phyloP scores from a whole-genome alignment of 2,329 filamentous ascomycete genomes.

The Fusarium beomiforme region DNA sequence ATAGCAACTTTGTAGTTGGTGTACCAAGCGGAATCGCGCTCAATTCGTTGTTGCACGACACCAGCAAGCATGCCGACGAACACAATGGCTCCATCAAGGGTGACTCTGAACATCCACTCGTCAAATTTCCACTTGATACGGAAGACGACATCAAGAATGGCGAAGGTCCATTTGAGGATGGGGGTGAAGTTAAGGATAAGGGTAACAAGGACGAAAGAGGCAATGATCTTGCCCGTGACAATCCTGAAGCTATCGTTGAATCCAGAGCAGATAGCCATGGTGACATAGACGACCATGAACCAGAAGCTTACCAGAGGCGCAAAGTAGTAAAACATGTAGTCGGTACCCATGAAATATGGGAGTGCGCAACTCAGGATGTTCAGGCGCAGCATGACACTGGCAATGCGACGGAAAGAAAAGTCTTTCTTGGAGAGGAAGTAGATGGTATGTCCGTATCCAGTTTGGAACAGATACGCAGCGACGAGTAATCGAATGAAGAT shows the following conservation, averaged over 20 bases:
- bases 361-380: slow-evolving; percentile 66
- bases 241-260: slow-evolving; percentile 55
- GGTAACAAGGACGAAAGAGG: slow-evolving; percentile 54
- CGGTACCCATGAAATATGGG: slow-evolving; percentile 65
- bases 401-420: slow-evolving; percentile 64
- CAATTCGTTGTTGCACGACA: slow-evolving; percentile 38
- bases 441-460: slow-evolving; percentile 68
- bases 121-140: slow-evolving; percentile 59
- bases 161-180: slow-evolving; percentile 33
- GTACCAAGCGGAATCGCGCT: slow-evolving; percentile 28
- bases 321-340: slow-evolving; percentile 65
- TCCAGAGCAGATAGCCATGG: slow-evolving; percentile 54
- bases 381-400: slow-evolving; percentile 63
- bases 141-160: slow-evolving; percentile 52
- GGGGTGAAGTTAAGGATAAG: slow-evolving; percentile 25
- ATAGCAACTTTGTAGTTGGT: slow-evolving; percentile 36
- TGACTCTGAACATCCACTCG: slow-evolving; percentile 61
- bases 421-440: slow-evolving; percentile 67
- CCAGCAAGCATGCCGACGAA: slow-evolving; percentile 64
- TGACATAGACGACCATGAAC: slow-evolving; percentile 67
- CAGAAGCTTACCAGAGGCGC: slow-evolving; percentile 69
- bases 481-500: slow-evolving; percentile 64
- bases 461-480: slow-evolving; percentile 70
- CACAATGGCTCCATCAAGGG: slow-evolving; percentile 64
- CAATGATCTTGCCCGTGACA: slow-evolving; percentile 58